Base-by-base conservation (phyloP, 2,329 filamentous ascomycete species). In the Arthrobotrys musiformis region DNA sequence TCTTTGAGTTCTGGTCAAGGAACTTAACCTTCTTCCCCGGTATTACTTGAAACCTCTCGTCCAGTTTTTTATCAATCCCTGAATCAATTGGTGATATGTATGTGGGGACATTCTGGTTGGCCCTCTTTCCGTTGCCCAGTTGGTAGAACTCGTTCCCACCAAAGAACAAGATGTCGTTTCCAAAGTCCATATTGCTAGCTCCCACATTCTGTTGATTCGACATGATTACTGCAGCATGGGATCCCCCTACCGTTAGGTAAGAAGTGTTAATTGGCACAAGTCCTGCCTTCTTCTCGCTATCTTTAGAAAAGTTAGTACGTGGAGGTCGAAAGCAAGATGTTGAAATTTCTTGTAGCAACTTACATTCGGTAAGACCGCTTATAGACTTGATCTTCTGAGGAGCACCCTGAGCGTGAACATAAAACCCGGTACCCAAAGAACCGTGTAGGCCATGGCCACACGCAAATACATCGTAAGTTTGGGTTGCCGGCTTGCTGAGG, bases 111-210 rank as follows among this genome's bases (percentile, higher is more conserved):
- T 89, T 88, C 8, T 92, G 82, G 82, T 98, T 98, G 81, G 89
- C 95, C 78, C 94, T 86, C 86, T 92, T 96, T 28, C 95, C 94
- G 0, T 92, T 97, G 11, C 95, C 95, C 26, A 99, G 88, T 84
- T 99, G 95, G 83, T 92, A 97, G 82, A 91, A 89, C 85, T 98
- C 94, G 81, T 98, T 99, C 64, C 93, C 93, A 78, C 95, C 95
- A 93, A 94, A 99, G 86, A 93, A 96, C 0, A 98, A 83, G 30
- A 94, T 90, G 82, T 98, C 95, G 3, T 91, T 90, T 58, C 95
- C 95, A 89, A 90, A 97, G 82, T 95, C 94, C 0, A 90, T 93
- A 81, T 93, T 91, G 1, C 86, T 85, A 1, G 90, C 87, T 15
- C 86, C 84, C 4, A 93, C 86, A 64, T 90, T 86, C 0, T 92